Base-by-base conservation (phyloP, 345 rosid genomes). In the Murraya koenigii region DNA sequence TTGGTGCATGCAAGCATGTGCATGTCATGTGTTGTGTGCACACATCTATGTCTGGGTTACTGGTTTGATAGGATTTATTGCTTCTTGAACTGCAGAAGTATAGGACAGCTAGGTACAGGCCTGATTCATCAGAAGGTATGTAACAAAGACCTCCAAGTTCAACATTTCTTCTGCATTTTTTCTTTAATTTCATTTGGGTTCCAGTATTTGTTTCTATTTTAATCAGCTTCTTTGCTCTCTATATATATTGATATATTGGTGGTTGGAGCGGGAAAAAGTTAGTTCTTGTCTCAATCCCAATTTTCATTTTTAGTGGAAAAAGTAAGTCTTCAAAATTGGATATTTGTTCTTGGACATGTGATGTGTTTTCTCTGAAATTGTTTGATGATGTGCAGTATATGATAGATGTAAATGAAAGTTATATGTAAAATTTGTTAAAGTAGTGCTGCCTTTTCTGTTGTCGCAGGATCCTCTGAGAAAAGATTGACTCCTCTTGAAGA, bases 91-190 rank as follows among this genome's bases (percentile, higher is more conserved):
- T 87, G 84, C 93, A 94, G 98, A 94, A 94, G 81, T 94, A 94
- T 84, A 87, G 97, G 86, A 88, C 95, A 35, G 97, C 97, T 61
- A 87, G 86, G 85, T 92, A 87, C 76, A 80, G 82, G 61, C 94
- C 98, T 55, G 97, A 91, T 75, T 80, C 89, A 62, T 84, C 92
- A 39, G 93, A 93, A 89, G 97, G 98, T 94, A 88, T 72, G 22
- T 54, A 67, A 36, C 47, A 65, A 11, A 25, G 71, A 74, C 72
- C 64, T 76, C 49, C 70, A 54, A 22, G 36, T 72, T 77, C 69
- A 56, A 52, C 20, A 58, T 32, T 59, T 59, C 44, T 41, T 44
- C 17, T 44, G 49, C 56, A 28, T 8, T 19, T 26, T 35, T 67
- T 35, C 23, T 17, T 56, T 69, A 61, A 35, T 44, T 65, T 61